Evolutionary conservation across 768 basidiomycete genomes (phyloP).

Genomic region (Lenzites betulinus): DNA sequence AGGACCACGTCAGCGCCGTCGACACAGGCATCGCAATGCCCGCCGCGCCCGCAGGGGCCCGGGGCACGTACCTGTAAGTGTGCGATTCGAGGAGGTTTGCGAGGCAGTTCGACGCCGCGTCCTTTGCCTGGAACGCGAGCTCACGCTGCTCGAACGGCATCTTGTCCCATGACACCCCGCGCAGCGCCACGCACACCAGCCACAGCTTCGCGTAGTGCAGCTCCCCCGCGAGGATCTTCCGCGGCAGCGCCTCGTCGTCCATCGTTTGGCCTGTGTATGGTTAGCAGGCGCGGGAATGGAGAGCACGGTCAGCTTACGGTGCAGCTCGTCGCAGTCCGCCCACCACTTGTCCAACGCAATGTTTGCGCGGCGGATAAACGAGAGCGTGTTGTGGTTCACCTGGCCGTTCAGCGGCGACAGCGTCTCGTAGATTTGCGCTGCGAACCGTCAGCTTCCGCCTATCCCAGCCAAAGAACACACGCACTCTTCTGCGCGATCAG

Average conservation of each 20-base stretch:
- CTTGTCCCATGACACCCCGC: slow-evolving; percentile 94
- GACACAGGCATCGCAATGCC: not conserved
- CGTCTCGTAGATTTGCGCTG: slow-evolving; percentile 93
- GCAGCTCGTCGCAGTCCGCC: slow-evolving; percentile 83
- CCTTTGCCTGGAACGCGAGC: slow-evolving; percentile 93
- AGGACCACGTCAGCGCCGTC: not conserved
- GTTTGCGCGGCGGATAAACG: slow-evolving; percentile 86
- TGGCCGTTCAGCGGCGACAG: slow-evolving; percentile 84
- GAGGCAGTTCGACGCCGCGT: slow-evolving; percentile 85
- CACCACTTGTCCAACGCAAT: slow-evolving; percentile 91
- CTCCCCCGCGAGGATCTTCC: slow-evolving; percentile 87
- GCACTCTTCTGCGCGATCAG: slow-evolving; percentile 89
- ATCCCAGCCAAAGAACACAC: slow-evolving; percentile 24
- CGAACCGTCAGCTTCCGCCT: not conserved
- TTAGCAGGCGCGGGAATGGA: not conserved
- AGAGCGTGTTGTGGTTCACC: slow-evolving; percentile 80
- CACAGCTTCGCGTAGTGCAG: slow-evolving; percentile 93
- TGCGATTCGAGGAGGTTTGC: slow-evolving; percentile 80
- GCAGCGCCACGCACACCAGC: slow-evolving; percentile 90
- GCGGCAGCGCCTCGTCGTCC: slow-evolving; percentile 83
- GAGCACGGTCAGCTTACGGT: slow-evolving; percentile 54
- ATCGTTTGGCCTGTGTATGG: slow-evolving; percentile 64
- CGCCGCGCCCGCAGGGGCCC: not conserved
- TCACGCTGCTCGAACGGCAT: slow-evolving; percentile 95
- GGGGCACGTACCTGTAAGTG: slow-evolving; percentile 63